Evolutionary conservation across 2,329 filamentous ascomycete genomes (phyloP).

Genomic region (Periglandula ipomoeae): DNA sequence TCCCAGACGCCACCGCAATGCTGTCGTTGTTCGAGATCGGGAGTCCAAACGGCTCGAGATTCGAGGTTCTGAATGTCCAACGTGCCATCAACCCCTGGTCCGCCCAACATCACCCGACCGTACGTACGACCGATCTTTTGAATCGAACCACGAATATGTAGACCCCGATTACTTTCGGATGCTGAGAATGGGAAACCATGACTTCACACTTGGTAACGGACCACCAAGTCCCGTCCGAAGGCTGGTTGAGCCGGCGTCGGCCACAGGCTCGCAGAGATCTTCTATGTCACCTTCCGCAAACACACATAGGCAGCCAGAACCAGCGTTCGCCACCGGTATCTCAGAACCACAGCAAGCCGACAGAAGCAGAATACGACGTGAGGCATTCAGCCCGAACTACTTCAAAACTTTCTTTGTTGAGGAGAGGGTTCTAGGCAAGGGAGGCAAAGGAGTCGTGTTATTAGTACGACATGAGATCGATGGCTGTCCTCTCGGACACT

Average conservation of each 20-base stretch:
- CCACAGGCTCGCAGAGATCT: slow-evolving; percentile 9
- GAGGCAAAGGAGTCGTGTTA: slow-evolving; percentile 89
- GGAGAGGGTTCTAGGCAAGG: slow-evolving; percentile 74
- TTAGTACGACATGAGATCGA: slow-evolving; percentile 91
- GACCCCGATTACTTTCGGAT: slow-evolving; percentile 93
- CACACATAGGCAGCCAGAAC: slow-evolving; percentile 15
- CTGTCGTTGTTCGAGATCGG: slow-evolving; percentile 84
- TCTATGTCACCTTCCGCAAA: slow-evolving; percentile 13
- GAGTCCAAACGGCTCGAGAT: slow-evolving; percentile 78
- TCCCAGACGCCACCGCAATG: slow-evolving; percentile 77
- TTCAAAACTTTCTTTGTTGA: slow-evolving; percentile 91
- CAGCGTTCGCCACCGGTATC: slow-evolving; percentile 46
- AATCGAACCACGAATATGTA: slow-evolving; percentile 55
- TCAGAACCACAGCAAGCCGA: slow-evolving; percentile 36
- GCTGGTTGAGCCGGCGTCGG: slow-evolving; percentile 37
- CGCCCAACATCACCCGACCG: slow-evolving; percentile 35
- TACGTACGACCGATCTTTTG: slow-evolving; percentile 35
- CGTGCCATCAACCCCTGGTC: slow-evolving; percentile 68
- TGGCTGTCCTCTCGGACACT: slow-evolving; percentile 77
- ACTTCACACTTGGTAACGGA: slow-evolving; percentile 33
- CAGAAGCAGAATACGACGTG: slow-evolving; percentile 67
- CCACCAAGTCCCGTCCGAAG: slow-evolving; percentile 47
- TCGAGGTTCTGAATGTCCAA: slow-evolving; percentile 75
- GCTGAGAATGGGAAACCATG: slow-evolving; percentile 52
- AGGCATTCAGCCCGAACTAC: slow-evolving; percentile 86